Evolutionary conservation across 805 yeast species (phyloP).

Genomic region (Debaryomyces hansenii): DNA sequence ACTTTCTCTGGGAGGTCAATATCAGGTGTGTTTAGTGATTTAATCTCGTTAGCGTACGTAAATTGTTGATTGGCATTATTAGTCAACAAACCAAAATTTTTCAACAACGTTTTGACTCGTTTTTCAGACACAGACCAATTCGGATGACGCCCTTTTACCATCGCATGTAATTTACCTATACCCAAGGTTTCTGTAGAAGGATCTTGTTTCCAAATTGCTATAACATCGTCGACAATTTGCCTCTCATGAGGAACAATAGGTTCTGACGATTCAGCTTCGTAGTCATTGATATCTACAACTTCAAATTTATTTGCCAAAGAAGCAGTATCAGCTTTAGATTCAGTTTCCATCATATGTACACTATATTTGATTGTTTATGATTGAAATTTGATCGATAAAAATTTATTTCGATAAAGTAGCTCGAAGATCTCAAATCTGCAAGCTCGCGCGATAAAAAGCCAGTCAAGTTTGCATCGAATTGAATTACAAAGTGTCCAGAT

Average conservation of each 20-base stretch:
- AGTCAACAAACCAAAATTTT: constrained; percentile 52
- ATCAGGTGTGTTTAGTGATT: constrained; percentile 49
- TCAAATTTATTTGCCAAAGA: constrained; percentile 23
- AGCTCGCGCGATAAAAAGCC: neutral
- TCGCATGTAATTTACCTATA: constrained; percentile 49
- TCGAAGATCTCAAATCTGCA: neutral
- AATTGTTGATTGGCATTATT: constrained; percentile 30
- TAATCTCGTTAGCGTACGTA: constrained; percentile 55
- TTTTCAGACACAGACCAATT: constrained; percentile 65
- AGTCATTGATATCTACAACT: constrained; percentile 38
- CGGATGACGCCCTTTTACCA: constrained; percentile 52
- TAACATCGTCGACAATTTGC: constrained; percentile 60
- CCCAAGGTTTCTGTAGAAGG: constrained; percentile 61
- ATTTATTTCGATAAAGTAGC: no score
- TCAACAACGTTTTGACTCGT: constrained; percentile 53
- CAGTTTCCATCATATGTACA: constrained; percentile 2
- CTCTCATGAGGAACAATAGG: constrained; percentile 53
- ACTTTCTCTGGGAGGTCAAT: constrained; percentile 42
- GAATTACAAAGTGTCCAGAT: no score
- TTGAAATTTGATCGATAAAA: no score
- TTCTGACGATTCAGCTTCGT: constrained; percentile 14
- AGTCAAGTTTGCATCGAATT: neutral
- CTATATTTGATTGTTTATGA: neutral
- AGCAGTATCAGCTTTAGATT: neutral
- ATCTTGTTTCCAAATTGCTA: constrained; percentile 66